Conservation (phyloP, 176 grass and related monocot genomes). For the Aechmea fasciata region DNA sequence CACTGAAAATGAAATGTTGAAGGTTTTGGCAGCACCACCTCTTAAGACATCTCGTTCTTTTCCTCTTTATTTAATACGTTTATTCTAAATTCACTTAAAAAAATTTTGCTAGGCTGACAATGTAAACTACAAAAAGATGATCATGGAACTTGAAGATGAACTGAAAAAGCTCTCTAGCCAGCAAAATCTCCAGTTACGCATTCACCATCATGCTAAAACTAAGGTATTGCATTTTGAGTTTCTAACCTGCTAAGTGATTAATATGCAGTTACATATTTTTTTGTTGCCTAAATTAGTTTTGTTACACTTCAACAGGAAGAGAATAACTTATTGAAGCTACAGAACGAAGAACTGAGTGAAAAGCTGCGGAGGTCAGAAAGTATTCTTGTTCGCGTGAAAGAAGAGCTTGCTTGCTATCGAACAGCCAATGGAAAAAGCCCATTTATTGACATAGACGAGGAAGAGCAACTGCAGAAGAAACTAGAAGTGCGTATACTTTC, state of each 20-base stretch:
- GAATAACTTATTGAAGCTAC: conserved; percentile 43
- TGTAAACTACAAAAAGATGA: conserved; percentile 69
- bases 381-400: conserved; percentile 45
- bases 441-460: conserved; percentile 50
- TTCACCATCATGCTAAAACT: conserved; percentile 96
- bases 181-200: conserved; percentile 78
- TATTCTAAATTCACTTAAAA: conserved; percentile 9
- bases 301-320: conserved; percentile 55
- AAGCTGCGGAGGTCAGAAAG: conserved; percentile 50
- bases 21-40: conserved; percentile 27
- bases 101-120: conserved; percentile 57
- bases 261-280: conserved; percentile 12
- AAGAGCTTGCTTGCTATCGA: conserved; percentile 67
- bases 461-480: conserved; percentile 50
- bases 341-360: conserved; percentile 61
- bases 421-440: conserved; percentile 48
- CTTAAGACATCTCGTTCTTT: not conserved
- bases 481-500: conserved; percentile 40
- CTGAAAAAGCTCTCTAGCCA: conserved; percentile 65
- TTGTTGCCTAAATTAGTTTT: conserved; percentile 16
- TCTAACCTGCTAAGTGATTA: conserved; percentile 2
- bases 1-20: conserved; percentile 87
- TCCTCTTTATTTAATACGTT: conserved; percentile 15
- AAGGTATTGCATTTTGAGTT: conserved; percentile 36
- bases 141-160: conserved; percentile 78